phyloP scores from a whole-genome alignment of 2,329 filamentous ascomycete genomes.

The Colletotrichum tabaci region DNA sequence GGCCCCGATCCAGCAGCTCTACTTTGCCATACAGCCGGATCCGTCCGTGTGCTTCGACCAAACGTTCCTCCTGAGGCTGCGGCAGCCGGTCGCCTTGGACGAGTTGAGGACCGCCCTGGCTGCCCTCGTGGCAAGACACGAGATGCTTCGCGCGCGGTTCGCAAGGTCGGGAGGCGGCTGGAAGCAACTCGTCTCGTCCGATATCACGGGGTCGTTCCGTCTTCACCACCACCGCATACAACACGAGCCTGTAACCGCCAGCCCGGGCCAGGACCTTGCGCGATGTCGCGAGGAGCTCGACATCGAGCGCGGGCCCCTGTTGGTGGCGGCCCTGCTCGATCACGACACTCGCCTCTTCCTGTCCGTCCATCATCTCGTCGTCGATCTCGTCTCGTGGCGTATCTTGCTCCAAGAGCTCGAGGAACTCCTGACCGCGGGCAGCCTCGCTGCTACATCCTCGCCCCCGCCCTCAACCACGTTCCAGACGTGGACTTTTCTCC shows the following conservation, averaged over 20 bases:
- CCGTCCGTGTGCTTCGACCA: conserved; percentile 18
- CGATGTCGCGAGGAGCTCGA: conserved; percentile 21
- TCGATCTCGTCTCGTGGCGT: conserved; percentile 63
- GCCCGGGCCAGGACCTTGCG: conserved; percentile 12
- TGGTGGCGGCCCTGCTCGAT: conserved; percentile 40
- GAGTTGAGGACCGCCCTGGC: conserved; percentile 4
- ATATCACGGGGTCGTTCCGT: not conserved
- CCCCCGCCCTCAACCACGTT: conserved; percentile 48
- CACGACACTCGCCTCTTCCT: conserved; percentile 48
- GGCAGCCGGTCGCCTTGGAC: not conserved
- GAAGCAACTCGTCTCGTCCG: not conserved
- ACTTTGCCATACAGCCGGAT: conserved; percentile 22
- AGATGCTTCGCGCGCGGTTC: conserved; percentile 28
- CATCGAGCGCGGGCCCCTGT: conserved; percentile 39
- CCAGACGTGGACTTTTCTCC: conserved; percentile 54
- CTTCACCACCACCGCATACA: not conserved
- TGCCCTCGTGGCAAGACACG: conserved; percentile 9
- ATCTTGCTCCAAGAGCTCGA: conserved; percentile 61
- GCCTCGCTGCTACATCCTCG: conserved; percentile 5
- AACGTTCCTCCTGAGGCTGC: conserved; percentile 7
- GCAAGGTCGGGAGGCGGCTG: not conserved
- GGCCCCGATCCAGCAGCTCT: conserved; percentile 17
- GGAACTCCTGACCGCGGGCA: not conserved
- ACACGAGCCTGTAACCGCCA: not conserved
- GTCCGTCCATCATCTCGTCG: conserved; percentile 54